These are phyloP conservation scores for Dactylellina drechsleri DNA, from an alignment of 2,329 filamentous ascomycete genomes.

Conservation along the genomic window DNA sequence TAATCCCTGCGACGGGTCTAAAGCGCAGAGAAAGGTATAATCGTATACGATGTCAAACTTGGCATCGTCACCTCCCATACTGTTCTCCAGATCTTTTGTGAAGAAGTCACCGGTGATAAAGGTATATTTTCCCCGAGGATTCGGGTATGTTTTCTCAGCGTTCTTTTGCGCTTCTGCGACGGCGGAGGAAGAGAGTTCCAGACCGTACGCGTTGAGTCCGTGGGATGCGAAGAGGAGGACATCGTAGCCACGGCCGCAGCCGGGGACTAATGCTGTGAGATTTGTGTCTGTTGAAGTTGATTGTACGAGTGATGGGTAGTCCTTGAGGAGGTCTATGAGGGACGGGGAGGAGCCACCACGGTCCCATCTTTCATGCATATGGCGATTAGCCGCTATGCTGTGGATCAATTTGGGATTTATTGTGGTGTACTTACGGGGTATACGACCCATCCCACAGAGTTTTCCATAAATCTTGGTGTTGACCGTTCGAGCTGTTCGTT, in stretches of 20 bases:
- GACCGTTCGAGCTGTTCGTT: constrained; percentile 23
- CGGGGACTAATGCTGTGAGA: constrained; percentile 74
- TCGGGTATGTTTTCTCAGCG: constrained; percentile 20
- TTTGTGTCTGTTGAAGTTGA: constrained; percentile 56
- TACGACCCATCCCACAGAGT: constrained; percentile 39
- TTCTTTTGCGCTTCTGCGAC: constrained; percentile 58
- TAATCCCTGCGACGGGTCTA: constrained; percentile 65
- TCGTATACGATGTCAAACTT: constrained; percentile 65
- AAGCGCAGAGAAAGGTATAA: constrained; percentile 70
- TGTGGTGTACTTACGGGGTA: constrained; percentile 16
- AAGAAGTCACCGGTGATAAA: constrained; percentile 46
- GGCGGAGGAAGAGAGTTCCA: constrained; percentile 72
- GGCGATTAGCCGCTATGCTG: not conserved
- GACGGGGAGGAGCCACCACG: constrained; percentile 67
- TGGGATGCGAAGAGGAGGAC: constrained; percentile 77
- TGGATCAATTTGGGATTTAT: not conserved
- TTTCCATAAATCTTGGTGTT: constrained; percentile 43
- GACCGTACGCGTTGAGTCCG: constrained; percentile 80
- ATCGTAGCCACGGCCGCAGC: constrained; percentile 85
- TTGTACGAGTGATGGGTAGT: constrained; percentile 61
- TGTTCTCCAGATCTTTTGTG: constrained; percentile 2
- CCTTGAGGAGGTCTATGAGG: constrained; percentile 67
- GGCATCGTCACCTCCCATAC: not conserved
- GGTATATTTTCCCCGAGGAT: not conserved
- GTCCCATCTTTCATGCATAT: constrained; percentile 64